These are phyloP conservation scores for Colletotrichum tabaci DNA, from an alignment of 2,329 filamentous ascomycete genomes.

Conservation along the genomic window DNA sequence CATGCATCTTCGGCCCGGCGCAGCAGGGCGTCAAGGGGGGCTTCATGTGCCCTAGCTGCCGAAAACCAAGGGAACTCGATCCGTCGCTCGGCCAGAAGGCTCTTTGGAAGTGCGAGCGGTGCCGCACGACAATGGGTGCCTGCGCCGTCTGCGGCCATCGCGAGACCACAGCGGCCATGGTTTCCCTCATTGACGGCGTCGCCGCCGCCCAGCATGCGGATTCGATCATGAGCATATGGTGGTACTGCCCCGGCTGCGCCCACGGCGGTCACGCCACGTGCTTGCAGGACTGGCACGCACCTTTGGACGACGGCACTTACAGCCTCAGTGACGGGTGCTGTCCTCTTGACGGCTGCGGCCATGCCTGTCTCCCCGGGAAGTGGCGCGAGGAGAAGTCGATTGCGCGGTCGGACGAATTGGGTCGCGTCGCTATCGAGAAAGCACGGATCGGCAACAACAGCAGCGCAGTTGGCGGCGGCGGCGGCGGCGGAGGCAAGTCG, in stretches of 20 bases:
- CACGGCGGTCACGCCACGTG: conserved; percentile 76
- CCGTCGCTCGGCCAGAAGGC: conserved; percentile 59
- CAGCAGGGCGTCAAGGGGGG: conserved; percentile 69
- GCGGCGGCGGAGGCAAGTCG: conserved; percentile 47
- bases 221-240: conserved; percentile 66
- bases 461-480: conserved; percentile 24
- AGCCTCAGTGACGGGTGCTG: conserved; percentile 69
- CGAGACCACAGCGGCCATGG: conserved; percentile 59
- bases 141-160: conserved; percentile 73
- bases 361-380: conserved; percentile 72
- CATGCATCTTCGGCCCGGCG: conserved; percentile 66
- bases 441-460: conserved; percentile 47
- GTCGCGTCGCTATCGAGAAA: conserved; percentile 62
- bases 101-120: conserved; percentile 73
- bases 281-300: conserved; percentile 71
- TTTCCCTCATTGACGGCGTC: conserved; percentile 40
- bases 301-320: conserved; percentile 47
- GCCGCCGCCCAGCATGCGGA: conserved; percentile 41
- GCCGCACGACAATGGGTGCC: conserved; percentile 65
- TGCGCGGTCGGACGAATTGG: conserved; percentile 66
- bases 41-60: conserved; percentile 69
- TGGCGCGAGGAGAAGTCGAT: conserved; percentile 66
- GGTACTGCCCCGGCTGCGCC: conserved; percentile 74
- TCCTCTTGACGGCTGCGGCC: conserved; percentile 75
- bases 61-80: conserved; percentile 69